Conservation (phyloP, 2,329 filamentous ascomycete genomes). For the Sporothrix phasma region DNA sequence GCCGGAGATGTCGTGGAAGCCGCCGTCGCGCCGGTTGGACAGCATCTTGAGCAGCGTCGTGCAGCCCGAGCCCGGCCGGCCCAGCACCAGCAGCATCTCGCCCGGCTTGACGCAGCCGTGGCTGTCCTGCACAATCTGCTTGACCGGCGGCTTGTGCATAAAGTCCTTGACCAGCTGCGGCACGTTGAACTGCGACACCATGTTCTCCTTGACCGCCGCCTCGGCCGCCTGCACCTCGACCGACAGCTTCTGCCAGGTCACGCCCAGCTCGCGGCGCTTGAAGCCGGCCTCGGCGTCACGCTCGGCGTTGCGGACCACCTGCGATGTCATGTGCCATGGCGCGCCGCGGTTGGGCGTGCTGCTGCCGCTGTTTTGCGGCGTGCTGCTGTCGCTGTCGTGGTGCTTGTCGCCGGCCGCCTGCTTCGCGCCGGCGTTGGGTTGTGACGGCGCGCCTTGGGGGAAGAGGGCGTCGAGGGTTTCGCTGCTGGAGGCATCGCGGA, state of each 20-base stretch:
- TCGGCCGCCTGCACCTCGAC: conserved; percentile 53
- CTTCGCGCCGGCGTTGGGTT: too few relatives aligned
- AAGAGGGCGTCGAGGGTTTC: not conserved
- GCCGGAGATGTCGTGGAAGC: conserved; percentile 30
- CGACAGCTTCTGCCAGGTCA: conserved; percentile 55
- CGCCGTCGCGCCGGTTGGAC: conserved; percentile 52
- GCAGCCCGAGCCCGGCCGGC: conserved; percentile 48
- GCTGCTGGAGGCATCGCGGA: not conserved
- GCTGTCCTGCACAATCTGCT: conserved; percentile 54
- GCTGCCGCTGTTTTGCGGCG: not conserved
- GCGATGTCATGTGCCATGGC: not conserved
- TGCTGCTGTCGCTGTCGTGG: too few relatives aligned
- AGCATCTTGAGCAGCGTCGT: conserved; percentile 51
- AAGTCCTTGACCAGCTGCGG: conserved; percentile 43
- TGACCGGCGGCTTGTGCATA: conserved; percentile 46
- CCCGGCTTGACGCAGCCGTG: conserved; percentile 54
- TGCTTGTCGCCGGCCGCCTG: too few relatives aligned
- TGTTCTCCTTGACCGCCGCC: conserved; percentile 55
- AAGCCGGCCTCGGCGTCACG: conserved; percentile 2
- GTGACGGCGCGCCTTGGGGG: not conserved
- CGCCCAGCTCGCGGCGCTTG: conserved; percentile 35
- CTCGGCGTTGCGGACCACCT: conserved; percentile 5
- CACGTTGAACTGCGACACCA: conserved; percentile 49
- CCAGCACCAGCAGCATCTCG: conserved; percentile 48
- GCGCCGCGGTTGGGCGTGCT: too few relatives aligned